Conservation (phyloP, 2,329 filamentous ascomycete species). For the Sarocladiaceae sp. region DNA sequence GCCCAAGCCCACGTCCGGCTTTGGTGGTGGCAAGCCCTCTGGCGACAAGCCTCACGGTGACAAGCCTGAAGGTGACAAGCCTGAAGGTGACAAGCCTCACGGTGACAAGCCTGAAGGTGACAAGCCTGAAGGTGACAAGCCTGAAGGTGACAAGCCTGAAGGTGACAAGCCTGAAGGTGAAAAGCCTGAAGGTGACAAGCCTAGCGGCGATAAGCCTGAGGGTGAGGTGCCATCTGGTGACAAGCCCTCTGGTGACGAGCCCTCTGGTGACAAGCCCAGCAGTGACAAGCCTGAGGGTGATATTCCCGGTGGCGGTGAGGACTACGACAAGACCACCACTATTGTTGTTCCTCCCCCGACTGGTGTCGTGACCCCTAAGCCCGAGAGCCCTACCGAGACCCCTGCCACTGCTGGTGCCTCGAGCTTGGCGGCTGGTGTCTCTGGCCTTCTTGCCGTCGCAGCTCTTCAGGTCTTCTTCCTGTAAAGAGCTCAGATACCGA, state of each 20-base stretch:
- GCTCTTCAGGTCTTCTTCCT: constrained; percentile 22
- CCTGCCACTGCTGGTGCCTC: constrained; percentile 43
- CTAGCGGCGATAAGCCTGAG: constrained; percentile 4
- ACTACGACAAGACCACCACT: constrained; percentile 8
- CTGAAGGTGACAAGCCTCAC: neutral
- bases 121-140: neutral
- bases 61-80: constrained; percentile 3
- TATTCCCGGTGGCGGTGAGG: neutral
- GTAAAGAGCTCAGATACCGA: constrained; percentile 18
- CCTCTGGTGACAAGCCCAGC: constrained; percentile 3
- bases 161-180: constrained; percentile 3
- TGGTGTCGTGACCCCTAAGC: constrained; percentile 12
- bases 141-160: neutral
- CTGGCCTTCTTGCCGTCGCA: constrained; percentile 19
- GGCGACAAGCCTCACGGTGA: neutral
- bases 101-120: neutral
- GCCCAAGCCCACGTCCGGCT: constrained; percentile 15
- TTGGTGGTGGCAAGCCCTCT: constrained; percentile 13
- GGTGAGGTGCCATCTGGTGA: neutral
- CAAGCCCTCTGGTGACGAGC: neutral
- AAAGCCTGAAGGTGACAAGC: constrained; percentile 5
- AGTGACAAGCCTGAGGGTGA: constrained; percentile 2
- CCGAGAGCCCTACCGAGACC: constrained; percentile 19
- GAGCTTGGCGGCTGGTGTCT: constrained; percentile 18
- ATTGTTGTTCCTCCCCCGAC: constrained; percentile 16